These are phyloP conservation scores for Tolypocladium album DNA, from an alignment of 2,329 filamentous ascomycete genomes.

Conservation along the genomic window DNA sequence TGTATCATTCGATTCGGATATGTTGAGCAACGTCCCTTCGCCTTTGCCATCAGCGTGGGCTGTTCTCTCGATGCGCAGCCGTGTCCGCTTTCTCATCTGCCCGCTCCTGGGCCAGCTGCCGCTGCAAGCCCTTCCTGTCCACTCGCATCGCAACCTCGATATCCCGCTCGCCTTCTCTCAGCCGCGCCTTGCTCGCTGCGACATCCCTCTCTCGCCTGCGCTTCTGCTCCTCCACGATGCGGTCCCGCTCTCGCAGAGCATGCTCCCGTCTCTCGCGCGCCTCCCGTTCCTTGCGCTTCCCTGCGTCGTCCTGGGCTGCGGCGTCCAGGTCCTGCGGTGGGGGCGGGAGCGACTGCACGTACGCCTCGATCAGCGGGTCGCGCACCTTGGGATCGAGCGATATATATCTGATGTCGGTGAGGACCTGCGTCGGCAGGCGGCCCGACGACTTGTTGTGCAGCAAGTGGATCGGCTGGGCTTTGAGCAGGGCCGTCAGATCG, in stretches of 20 bases:
- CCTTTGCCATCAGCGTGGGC: neutral
- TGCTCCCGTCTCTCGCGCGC: slow-evolving; percentile 50
- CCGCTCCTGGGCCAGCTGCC: slow-evolving; percentile 37
- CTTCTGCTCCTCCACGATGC: slow-evolving; percentile 52
- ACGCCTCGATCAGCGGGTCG: slow-evolving; percentile 55
- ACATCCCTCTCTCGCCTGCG: slow-evolving; percentile 47
- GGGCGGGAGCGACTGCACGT: slow-evolving; percentile 52
- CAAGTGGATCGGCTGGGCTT: slow-evolving; percentile 42
- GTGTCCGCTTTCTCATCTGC: slow-evolving; percentile 9
- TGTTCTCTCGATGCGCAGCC: neutral
- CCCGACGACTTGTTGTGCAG: slow-evolving; percentile 51
- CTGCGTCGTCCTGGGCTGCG: slow-evolving; percentile 38
- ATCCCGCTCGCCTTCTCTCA: slow-evolving; percentile 58
- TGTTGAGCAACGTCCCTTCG: neutral
- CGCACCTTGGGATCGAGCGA: slow-evolving; percentile 50
- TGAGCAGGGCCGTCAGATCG: slow-evolving; percentile 57
- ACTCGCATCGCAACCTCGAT: slow-evolving; percentile 59
- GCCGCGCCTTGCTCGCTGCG: slow-evolving; percentile 46
- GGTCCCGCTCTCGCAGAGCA: slow-evolving; percentile 55
- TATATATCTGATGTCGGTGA: slow-evolving; percentile 60
- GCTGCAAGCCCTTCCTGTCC: slow-evolving; percentile 53
- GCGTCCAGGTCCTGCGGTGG: slow-evolving; percentile 34
- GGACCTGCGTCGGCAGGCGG: slow-evolving; percentile 49
- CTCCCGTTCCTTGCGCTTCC: slow-evolving; percentile 34
- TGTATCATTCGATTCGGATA: neutral